These are phyloP conservation scores for Solanum medicagineum DNA, from an alignment of 257 asterid genomes.

Conservation along the genomic window DNA sequence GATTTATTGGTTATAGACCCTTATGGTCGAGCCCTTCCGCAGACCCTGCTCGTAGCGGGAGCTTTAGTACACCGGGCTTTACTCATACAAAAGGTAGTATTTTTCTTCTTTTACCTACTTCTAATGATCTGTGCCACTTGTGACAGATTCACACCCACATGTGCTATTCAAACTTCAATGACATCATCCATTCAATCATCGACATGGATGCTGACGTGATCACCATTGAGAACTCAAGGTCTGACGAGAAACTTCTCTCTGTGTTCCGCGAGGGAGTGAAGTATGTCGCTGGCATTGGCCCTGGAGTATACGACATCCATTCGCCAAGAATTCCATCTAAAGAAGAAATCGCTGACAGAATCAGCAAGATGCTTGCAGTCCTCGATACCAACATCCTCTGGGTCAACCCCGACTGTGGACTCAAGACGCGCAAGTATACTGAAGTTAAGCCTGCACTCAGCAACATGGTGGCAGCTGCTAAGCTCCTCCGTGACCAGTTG, in stretches of 20 bases:
- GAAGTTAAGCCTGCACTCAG: constrained; percentile 95
- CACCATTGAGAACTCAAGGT: constrained; percentile 93
- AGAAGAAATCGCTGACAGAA: constrained; percentile 80
- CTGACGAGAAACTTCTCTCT: constrained; percentile 91
- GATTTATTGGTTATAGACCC: background rate
- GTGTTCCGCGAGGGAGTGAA: constrained; percentile 93
- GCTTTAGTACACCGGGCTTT: too few relatives aligned
- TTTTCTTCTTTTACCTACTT: background rate
- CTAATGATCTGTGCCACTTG: background rate
- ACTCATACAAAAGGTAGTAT: background rate
- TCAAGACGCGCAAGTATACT: constrained; percentile 78
- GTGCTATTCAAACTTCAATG: constrained; percentile 99
- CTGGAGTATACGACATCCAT: constrained; percentile 92
- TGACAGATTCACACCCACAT: constrained; percentile 93
- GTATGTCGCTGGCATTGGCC: constrained; percentile 96
- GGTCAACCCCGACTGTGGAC: constrained; percentile 98
- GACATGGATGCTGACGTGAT: constrained; percentile 97
- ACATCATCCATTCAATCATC: constrained; percentile 91
- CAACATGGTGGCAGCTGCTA: constrained; percentile 86
- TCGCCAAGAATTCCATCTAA: constrained; percentile 89
- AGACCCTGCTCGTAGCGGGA: too few relatives aligned
- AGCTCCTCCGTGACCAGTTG: constrained; percentile 43
- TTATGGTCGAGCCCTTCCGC: too few relatives aligned
- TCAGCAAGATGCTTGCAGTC: constrained; percentile 95
- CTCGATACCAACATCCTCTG: constrained; percentile 85